Evolutionary conservation across 202 grass and related monocot species (phyloP).

Genomic region (Alloteropsis angusta): DNA sequence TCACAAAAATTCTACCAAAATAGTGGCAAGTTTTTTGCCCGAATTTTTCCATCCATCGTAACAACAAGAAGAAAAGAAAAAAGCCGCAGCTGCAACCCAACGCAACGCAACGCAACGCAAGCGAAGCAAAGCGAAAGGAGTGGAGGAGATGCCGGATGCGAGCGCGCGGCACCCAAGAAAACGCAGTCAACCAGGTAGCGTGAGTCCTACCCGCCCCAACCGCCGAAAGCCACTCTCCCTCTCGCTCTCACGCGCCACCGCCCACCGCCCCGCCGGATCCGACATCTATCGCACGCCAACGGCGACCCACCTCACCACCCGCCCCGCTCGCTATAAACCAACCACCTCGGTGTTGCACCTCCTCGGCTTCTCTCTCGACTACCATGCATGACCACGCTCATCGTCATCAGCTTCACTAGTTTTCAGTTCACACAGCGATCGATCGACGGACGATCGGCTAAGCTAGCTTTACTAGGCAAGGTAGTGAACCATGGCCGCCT

Average conservation of each 20-base stretch:
- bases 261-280: too few species aligned
- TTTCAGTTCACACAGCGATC: too few species aligned
- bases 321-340: background rate
- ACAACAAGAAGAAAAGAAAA: background rate
- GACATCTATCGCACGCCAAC: background rate
- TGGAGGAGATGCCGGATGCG: background rate
- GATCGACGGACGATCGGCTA: too few species aligned
- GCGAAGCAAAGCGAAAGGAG: too few species aligned
- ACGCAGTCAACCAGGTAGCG: conserved; percentile 45
- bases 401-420: too few species aligned
- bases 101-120: background rate
- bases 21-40: too few species aligned
- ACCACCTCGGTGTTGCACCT: too few species aligned
- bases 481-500: conserved; percentile 12
- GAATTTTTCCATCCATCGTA: background rate
- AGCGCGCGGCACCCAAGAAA: background rate
- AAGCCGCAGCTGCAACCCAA: background rate
- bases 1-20: too few species aligned
- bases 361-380: too few species aligned
- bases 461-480: too few species aligned
- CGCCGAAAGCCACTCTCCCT: conserved; percentile 1
- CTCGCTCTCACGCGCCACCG: background rate
- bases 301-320: background rate
- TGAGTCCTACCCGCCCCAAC: conserved; percentile 51
- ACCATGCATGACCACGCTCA: too few species aligned